Conservation (phyloP, 495 filamentous ascomycete species). For the Bacidia gigantensis region DNA sequence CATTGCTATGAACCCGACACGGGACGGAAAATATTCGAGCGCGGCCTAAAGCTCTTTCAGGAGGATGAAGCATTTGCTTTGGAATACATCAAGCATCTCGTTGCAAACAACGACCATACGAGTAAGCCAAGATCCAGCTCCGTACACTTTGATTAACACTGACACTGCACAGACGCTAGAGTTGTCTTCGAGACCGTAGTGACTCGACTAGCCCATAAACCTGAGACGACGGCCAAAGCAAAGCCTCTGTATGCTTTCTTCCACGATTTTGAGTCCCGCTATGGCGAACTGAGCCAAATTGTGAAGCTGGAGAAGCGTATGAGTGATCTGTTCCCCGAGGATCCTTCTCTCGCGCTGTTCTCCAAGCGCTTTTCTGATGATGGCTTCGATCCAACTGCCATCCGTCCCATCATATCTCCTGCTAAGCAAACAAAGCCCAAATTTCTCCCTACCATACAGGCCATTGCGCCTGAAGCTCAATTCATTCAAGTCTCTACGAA, state of each 20-base stretch:
- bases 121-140: constrained; percentile 45
- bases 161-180: constrained; percentile 56
- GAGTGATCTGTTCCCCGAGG: constrained; percentile 80
- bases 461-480: constrained; percentile 31
- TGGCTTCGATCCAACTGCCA: constrained; percentile 59
- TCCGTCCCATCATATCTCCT: constrained; percentile 72
- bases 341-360: constrained; percentile 63
- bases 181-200: constrained; percentile 91
- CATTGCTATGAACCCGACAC: constrained; percentile 88
- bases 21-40: constrained; percentile 87
- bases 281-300: constrained; percentile 79
- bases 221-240: constrained; percentile 55
- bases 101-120: constrained; percentile 78
- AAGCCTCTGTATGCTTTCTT: constrained; percentile 81
- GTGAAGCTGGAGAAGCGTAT: constrained; percentile 83
- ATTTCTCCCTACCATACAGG: constrained; percentile 36
- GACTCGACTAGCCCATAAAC: constrained; percentile 56
- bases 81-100: constrained; percentile 87
- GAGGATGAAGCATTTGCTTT: constrained; percentile 83
- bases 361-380: constrained; percentile 55
- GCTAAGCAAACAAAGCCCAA: constrained; percentile 59
- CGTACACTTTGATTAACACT: constrained; percentile 7
- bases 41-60: constrained; percentile 81
- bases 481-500: constrained; percentile 41
- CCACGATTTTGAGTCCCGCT: constrained; percentile 87